phyloP scores from a whole-genome alignment of 306 rosid species.

The Chamaecrista fasciculata region DNA sequence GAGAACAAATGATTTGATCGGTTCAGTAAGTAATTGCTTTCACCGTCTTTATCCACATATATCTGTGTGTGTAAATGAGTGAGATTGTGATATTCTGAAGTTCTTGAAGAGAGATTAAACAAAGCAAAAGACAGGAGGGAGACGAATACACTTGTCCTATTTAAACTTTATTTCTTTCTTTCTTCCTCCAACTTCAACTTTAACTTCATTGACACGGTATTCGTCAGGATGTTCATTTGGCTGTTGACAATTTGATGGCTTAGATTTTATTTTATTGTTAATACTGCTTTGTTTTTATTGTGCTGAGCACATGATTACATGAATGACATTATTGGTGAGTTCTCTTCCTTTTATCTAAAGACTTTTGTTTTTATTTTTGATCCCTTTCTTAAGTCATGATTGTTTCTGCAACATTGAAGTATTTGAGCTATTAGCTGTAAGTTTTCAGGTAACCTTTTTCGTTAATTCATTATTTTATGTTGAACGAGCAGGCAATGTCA shows the following conservation, averaged over 20 bases:
- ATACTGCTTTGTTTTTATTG: not conserved
- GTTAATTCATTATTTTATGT: not conserved
- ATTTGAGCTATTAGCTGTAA: not conserved
- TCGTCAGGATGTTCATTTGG: not conserved
- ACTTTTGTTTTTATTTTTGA: not conserved
- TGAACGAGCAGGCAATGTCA: conserved; percentile 71
- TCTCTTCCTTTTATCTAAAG: not conserved
- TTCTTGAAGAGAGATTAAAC: no score
- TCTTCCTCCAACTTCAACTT: no score
- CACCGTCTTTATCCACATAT: no score
- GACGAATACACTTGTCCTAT: no score
- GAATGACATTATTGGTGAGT: not conserved
- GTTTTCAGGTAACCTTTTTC: not conserved
- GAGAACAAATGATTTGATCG: not conserved
- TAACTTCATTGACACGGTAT: no score
- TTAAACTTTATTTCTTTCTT: no score
- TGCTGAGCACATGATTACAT: not conserved
- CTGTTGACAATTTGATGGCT: not conserved
- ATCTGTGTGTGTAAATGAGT: no score
- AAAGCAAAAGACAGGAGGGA: no score
- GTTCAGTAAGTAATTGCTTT: not conserved
- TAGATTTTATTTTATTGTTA: no score
- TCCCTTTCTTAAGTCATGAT: not conserved
- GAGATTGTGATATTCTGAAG: no score
- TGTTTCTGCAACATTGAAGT: not conserved